These are phyloP conservation scores for Rubia peregrina DNA, from an alignment of 305 asterid genomes.

Conservation along the genomic window DNA sequence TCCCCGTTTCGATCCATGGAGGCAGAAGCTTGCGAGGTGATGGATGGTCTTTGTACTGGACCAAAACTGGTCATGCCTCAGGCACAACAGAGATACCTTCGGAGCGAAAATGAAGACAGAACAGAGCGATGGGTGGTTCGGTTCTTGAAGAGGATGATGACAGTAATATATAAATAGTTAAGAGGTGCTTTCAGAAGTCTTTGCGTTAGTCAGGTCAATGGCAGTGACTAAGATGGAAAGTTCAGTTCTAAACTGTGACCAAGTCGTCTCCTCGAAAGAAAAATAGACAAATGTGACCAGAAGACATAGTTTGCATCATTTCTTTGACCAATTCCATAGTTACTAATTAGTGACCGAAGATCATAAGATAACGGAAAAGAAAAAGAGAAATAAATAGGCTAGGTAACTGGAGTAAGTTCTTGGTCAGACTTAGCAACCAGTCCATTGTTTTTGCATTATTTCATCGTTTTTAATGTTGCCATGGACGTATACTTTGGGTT, in stretches of 20 bases:
- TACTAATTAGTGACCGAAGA: background rate
- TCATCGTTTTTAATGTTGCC: conserved; percentile 44
- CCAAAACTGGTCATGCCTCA: conserved; percentile 32
- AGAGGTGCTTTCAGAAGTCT: background rate
- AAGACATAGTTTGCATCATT: background rate
- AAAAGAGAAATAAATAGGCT: no score
- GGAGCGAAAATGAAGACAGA: background rate
- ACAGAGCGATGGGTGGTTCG: background rate
- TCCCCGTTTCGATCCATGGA: conserved; percentile 6
- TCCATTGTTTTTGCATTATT: conserved; percentile 50
- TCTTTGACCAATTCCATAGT: background rate
- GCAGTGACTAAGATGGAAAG: background rate
- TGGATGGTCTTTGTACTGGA: conserved; percentile 37
- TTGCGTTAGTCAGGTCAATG: background rate
- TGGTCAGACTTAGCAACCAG: conserved; percentile 45
- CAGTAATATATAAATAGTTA: background rate
- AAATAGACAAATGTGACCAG: no score
- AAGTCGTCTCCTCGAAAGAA: background rate
- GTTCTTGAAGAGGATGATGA: background rate
- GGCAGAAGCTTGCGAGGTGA: conserved; percentile 20
- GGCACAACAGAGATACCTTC: background rate
- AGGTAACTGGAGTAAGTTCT: background rate
- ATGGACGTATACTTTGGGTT: conserved; percentile 59
- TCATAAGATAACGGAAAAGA: background rate
- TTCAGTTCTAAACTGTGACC: background rate